Conservation (phyloP, 2,329 filamentous ascomycete genomes). For the Xylaria sp. region DNA sequence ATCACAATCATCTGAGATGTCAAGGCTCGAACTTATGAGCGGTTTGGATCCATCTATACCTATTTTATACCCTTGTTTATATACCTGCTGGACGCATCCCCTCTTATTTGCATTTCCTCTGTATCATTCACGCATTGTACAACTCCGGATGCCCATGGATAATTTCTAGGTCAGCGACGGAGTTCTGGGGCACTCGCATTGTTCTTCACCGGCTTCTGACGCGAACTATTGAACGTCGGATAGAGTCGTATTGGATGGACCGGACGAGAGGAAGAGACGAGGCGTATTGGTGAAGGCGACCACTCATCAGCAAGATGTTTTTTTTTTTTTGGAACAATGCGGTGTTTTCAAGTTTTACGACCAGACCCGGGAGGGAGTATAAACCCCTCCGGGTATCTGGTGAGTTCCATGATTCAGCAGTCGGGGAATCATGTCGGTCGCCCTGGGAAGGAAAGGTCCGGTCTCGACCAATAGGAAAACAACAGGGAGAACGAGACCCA, state of each 20-base stretch:
- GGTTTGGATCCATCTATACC: slow-evolving; percentile 1
- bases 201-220: slow-evolving; percentile 1
- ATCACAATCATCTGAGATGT: not conserved
- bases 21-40: not conserved
- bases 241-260: slow-evolving; percentile 6
- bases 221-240: not conserved
- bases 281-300: not conserved
- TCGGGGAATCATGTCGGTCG: not conserved
- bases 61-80: slow-evolving; percentile 13
- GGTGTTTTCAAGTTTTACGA: slow-evolving; percentile 6
- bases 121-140: slow-evolving; percentile 10
- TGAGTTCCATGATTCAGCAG: not conserved
- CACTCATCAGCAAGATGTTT: not conserved
- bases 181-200: slow-evolving; percentile 21
- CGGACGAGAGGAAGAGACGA: not conserved
- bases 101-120: slow-evolving; percentile 2
- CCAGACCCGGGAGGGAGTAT: not conserved
- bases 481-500: not conserved
- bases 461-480: not conserved
- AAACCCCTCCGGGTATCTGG: not conserved
- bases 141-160: slow-evolving; percentile 11
- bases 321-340: not conserved
- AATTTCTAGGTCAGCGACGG: slow-evolving; percentile 24
- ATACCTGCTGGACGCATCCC: slow-evolving; percentile 15
- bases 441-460: not conserved